Base-by-base conservation (phyloP, 257 asterid species). In the Nicotiana benthamiana region DNA sequence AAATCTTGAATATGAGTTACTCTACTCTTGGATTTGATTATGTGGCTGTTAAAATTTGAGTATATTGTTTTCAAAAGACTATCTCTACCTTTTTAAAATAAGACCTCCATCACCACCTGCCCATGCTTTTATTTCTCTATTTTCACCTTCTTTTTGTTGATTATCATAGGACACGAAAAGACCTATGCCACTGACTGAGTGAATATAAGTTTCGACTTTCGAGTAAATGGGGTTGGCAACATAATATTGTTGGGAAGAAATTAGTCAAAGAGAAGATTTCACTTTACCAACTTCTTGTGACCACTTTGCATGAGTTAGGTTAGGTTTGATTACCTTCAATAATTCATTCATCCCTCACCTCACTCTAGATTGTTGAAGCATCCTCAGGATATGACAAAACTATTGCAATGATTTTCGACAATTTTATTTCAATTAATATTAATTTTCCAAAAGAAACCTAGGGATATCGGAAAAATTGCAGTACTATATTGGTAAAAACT, bases 251-350 rank as follows among this genome's bases (percentile, higher is more conserved):
- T 60, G 81, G 46, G 46, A 78, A 77, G 56, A 65, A 62, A 27
- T 80, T 76, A 80, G 66, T 80, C 80, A 76, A 75, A 24, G 59
- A 83, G 66, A 80, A 65, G 80, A 80, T 84, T 43, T 57, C 62
- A 75, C 32, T 81, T 24, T 26, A 84, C 84, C 87, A 66, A 84
- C 66, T 81, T 77, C 72, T 51, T 18, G 65, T 32, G 80, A 30
- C 67, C 79, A 78, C 18, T 63, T 83, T 72, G 80, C 64, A 81
- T 70, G 68, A 17, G 77, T 70, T 76, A 68, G 82, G 75, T 43
- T 81, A 43, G 75, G 72, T 68, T 17, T 81, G 30, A 81, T 62
- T 32, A 27, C 18, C 28, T 80, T 80, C 80, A 78, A 59, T 83
- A 67, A 78, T 68, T 78, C 48, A 62, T 9, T 51, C 53, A 82